phyloP scores from a whole-genome alignment of 2,329 filamentous ascomycete species.

The Talaromyces funiculosus region DNA sequence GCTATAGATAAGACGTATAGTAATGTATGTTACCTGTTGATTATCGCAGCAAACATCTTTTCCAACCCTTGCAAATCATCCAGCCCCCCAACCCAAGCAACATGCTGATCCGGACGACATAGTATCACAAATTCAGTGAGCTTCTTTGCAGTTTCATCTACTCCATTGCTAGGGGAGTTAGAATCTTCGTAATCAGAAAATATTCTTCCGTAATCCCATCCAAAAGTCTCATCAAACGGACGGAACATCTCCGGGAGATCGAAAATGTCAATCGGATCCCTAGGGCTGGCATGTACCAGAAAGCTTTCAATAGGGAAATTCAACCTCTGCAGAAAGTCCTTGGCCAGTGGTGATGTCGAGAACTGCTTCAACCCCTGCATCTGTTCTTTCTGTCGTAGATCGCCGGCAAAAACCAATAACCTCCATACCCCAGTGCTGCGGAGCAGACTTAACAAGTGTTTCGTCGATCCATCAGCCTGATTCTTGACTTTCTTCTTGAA shows the following conservation, averaged over 20 bases:
- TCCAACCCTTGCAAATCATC: not conserved
- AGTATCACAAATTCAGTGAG: constrained; percentile 35
- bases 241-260: constrained; percentile 6
- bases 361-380: constrained; percentile 35
- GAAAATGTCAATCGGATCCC: not conserved
- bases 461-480: constrained; percentile 31
- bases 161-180: constrained; percentile 14
- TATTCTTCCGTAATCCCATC: constrained; percentile 9
- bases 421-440: constrained; percentile 32
- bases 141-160: constrained; percentile 32
- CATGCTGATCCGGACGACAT: constrained; percentile 64
- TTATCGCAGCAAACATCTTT: not conserved
- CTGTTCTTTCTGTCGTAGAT: constrained; percentile 28
- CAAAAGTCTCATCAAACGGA: not conserved
- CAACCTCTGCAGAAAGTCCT: not conserved
- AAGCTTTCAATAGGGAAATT: not conserved
- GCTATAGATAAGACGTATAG: too few species aligned
- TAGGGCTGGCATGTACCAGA: not conserved
- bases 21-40: not conserved
- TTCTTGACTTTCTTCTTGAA: constrained; percentile 42
- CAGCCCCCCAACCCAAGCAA: constrained; percentile 26
- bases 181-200: not conserved
- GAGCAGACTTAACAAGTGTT: constrained; percentile 34
- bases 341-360: not conserved
- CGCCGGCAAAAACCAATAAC: constrained; percentile 1